These are phyloP conservation scores for Penicillium longicatenatum DNA, from an alignment of 495 filamentous ascomycete species.

Conservation along the genomic window DNA sequence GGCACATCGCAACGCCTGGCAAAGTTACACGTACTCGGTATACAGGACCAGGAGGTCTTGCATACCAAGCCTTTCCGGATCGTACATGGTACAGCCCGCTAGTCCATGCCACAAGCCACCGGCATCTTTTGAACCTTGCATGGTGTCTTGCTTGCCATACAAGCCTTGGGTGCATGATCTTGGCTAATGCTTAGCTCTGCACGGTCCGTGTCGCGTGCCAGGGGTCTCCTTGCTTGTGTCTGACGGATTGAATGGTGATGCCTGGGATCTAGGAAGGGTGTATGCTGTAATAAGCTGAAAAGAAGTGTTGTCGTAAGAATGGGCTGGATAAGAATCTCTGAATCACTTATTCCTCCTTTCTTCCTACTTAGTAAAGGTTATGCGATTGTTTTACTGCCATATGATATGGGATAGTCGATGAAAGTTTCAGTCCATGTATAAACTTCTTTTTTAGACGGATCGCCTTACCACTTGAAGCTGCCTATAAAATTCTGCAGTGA, in stretches of 20 bases:
- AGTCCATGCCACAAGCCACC: slow-evolving; percentile 9
- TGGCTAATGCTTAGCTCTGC: slow-evolving; percentile 28
- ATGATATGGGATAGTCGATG: too few species aligned
- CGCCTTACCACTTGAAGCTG: neutral
- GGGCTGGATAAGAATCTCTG: too few species aligned
- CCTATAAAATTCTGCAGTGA: neutral
- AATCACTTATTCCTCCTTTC: too few species aligned
- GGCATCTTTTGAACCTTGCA: slow-evolving; percentile 1
- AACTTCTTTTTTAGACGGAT: neutral
- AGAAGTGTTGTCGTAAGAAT: neutral
- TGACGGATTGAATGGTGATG: neutral
- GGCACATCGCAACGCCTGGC: neutral
- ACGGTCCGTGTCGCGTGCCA: slow-evolving; percentile 9
- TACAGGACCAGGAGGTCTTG: neutral
- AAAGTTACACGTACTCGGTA: neutral
- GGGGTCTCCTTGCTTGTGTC: slow-evolving; percentile 5
- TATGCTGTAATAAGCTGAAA: neutral
- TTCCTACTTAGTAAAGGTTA: too few species aligned
- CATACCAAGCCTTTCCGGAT: slow-evolving; percentile 12
- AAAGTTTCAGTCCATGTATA: too few species aligned
- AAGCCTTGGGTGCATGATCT: slow-evolving; percentile 24
- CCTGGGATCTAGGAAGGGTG: slow-evolving; percentile 1
- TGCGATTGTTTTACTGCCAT: too few species aligned
- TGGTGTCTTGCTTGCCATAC: slow-evolving; percentile 12
- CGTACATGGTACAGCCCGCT: slow-evolving; percentile 4